Evolutionary conservation across 2,329 filamentous ascomycete species (phyloP).

Genomic region (Xylaria sp.): DNA sequence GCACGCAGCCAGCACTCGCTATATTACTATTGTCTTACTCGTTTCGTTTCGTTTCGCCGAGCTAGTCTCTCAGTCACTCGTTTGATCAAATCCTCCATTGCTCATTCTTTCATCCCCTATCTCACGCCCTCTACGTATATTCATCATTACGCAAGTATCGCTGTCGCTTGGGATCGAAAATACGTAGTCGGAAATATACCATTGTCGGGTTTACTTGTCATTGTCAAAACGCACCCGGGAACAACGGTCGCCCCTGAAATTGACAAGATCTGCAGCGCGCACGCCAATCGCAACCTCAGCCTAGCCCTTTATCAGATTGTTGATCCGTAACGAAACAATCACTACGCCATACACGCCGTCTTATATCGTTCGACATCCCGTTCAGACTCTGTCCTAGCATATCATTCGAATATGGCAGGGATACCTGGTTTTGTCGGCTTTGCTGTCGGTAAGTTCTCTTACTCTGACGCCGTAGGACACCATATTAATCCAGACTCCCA

Average conservation of each 20-base stretch:
- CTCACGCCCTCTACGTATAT: conserved; percentile 21
- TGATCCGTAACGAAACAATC: conserved; percentile 33
- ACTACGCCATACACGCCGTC: not conserved
- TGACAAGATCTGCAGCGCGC: conserved; percentile 40
- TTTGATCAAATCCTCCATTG: conserved; percentile 46
- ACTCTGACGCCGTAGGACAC: conserved; percentile 6
- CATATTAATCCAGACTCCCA: conserved; percentile 37
- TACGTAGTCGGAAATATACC: not conserved
- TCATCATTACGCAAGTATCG: conserved; percentile 16
- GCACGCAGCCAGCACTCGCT: conserved; percentile 43
- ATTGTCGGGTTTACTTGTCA: conserved; percentile 27
- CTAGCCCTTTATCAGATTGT: conserved; percentile 35
- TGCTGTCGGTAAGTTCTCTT: conserved; percentile 41
- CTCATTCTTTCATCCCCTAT: conserved; percentile 20
- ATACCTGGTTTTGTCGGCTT: conserved; percentile 47
- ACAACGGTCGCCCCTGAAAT: conserved; percentile 18
- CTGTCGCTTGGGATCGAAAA: conserved; percentile 6
- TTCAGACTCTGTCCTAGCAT: conserved; percentile 1
- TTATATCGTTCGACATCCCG: not conserved
- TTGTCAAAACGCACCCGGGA: conserved; percentile 11
- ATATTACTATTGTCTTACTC: conserved; percentile 37
- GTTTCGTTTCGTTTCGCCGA: conserved; percentile 49
- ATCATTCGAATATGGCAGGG: conserved; percentile 41
- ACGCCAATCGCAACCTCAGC: conserved; percentile 38
- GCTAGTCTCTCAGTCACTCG: conserved; percentile 62